These are phyloP conservation scores for Dalbergia cultrata DNA, from an alignment of 306 rosid species.

Conservation along the genomic window DNA sequence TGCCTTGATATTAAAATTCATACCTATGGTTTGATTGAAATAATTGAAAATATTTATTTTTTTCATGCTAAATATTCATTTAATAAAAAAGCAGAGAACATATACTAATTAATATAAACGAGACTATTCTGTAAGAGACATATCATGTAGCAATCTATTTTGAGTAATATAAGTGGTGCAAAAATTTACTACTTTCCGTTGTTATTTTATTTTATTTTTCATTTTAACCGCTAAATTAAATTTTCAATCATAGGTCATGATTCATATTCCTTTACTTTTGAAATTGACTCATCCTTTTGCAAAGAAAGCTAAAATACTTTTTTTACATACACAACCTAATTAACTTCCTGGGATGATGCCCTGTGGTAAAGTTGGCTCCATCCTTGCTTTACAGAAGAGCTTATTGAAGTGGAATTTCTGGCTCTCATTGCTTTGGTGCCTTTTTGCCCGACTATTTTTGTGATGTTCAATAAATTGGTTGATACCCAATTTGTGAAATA, in stretches of 20 bases:
- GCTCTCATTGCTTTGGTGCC: slow-evolving; percentile 18
- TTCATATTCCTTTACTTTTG: neutral
- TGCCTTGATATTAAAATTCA: neutral
- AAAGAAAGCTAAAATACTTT: slow-evolving; percentile 2
- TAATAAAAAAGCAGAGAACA: no score
- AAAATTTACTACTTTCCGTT: no score
- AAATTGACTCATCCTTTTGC: slow-evolving; percentile 12
- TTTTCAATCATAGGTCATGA: neutral
- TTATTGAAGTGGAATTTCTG: neutral
- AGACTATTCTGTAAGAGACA: neutral
- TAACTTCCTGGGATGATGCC: neutral
- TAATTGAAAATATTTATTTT: neutral
- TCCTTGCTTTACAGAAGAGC: neutral
- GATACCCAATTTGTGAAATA: no score
- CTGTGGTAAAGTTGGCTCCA: neutral
- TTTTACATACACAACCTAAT: neutral
- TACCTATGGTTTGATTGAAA: neutral
- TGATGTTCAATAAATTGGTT: neutral
- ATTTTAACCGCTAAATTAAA: neutral
- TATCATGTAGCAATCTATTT: neutral
- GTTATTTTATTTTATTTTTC: neutral
- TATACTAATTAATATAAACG: neutral
- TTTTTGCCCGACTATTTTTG: neutral
- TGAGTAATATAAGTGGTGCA: neutral
- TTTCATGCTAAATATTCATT: no score